These are phyloP conservation scores for Colletotrichum sp. DNA, from an alignment of 2,329 filamentous ascomycete species.

Conservation along the genomic window DNA sequence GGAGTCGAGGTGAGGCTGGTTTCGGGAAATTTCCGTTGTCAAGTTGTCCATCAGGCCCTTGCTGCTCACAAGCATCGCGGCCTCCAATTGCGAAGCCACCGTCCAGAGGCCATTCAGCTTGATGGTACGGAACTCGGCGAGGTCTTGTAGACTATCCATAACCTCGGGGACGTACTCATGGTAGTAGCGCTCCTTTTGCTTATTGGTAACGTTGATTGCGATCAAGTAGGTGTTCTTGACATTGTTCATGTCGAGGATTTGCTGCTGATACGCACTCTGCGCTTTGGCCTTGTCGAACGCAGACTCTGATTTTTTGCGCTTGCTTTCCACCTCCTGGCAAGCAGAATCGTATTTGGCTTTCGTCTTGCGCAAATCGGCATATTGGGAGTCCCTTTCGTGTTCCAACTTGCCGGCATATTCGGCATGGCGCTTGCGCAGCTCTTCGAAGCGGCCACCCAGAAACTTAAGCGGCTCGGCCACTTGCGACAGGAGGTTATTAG, in stretches of 20 bases:
- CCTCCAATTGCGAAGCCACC: conserved; percentile 79
- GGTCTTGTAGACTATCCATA: conserved; percentile 90
- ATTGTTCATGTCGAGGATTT: conserved; percentile 95
- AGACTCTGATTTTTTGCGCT: conserved; percentile 92
- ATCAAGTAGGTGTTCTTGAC: conserved; percentile 98
- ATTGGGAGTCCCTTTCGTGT: conserved; percentile 84
- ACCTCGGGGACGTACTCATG: conserved; percentile 95
- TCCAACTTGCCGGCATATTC: conserved; percentile 91
- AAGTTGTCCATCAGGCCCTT: conserved; percentile 75
- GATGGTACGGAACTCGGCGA: conserved; percentile 85
- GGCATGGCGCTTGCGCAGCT: conserved; percentile 87
- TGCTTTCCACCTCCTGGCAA: conserved; percentile 93
- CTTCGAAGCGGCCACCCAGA: conserved; percentile 79
- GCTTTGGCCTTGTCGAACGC: conserved; percentile 96
- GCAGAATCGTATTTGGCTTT: conserved; percentile 93
- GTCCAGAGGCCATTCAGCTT: conserved; percentile 89
- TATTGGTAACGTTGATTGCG: conserved; percentile 94
- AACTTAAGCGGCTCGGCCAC: conserved; percentile 88
- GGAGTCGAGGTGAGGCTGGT: conserved; percentile 87
- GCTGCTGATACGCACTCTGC: conserved; percentile 89
- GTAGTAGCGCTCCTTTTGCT: conserved; percentile 96
- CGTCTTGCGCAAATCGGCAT: conserved; percentile 84
- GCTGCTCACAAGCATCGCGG: conserved; percentile 77
- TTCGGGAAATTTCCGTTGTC: conserved; percentile 81
- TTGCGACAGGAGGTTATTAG: conserved; percentile 76